phyloP scores from a whole-genome alignment of 2,329 filamentous ascomycete species.

The Monosporascus sp. region DNA sequence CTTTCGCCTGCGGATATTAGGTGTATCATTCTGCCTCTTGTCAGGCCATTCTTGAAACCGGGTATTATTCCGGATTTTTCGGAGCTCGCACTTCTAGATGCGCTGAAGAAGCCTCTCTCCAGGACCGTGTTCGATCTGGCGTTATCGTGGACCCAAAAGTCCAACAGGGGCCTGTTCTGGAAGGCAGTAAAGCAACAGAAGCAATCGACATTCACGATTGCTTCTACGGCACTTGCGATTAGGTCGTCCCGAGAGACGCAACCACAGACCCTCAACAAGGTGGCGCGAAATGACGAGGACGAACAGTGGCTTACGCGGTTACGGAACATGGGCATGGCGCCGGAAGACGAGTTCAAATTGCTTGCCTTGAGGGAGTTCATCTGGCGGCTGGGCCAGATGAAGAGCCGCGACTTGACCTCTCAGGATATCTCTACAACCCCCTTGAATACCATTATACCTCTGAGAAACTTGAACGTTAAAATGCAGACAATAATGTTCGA shows the following conservation, averaged over 20 bases:
- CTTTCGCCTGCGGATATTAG: constrained; percentile 75
- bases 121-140: constrained; percentile 80
- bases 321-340: constrained; percentile 72
- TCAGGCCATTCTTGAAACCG: constrained; percentile 77
- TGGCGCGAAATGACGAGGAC: constrained; percentile 82
- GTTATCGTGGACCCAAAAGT: constrained; percentile 76
- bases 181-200: constrained; percentile 66
- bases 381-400: constrained; percentile 75
- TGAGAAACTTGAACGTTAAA: constrained; percentile 71
- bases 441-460: constrained; percentile 67
- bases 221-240: constrained; percentile 48
- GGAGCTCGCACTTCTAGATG: constrained; percentile 71
- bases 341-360: constrained; percentile 86
- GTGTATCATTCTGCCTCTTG: constrained; percentile 75
- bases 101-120: constrained; percentile 75
- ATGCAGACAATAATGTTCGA: constrained; percentile 93
- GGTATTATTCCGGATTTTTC: constrained; percentile 60
- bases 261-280: constrained; percentile 53
- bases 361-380: constrained; percentile 85
- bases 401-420: constrained; percentile 45
- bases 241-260: constrained; percentile 53
- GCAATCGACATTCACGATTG: constrained; percentile 58
- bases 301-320: constrained; percentile 87
- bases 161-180: constrained; percentile 84
- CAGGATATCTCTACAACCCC: constrained; percentile 37